A percentile compares a stretch with the other conserved stretches of the same genome.
Evolutionary conservation across 225 moss, liverwort and hornwort species (phyloP).

Genomic region (Takakia lepidozioides): DNA sequence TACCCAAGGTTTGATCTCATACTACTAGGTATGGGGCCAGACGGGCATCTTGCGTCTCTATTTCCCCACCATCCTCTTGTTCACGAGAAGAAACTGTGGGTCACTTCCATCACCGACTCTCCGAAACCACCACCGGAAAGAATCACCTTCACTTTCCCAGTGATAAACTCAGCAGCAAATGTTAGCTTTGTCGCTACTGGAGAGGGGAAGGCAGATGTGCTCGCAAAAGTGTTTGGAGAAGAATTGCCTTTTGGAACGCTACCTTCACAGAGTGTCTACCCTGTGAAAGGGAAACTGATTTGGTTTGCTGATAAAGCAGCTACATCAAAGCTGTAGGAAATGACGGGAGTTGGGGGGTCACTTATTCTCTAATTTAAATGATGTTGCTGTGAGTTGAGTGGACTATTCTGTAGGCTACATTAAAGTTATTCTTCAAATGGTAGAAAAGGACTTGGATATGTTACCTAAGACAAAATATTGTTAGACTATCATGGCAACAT

Average conservation of each 20-base stretch:
- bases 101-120: slow-evolving; percentile 81
- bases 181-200: slow-evolving; percentile 80
- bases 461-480: too few species aligned
- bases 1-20: slow-evolving; percentile 87
- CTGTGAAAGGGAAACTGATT: slow-evolving; percentile 63
- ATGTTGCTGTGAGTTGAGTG: too few species aligned
- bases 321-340: slow-evolving; percentile 35
- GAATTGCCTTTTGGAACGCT: slow-evolving; percentile 77
- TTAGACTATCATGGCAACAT: too few species aligned
- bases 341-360: too few species aligned
- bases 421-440: too few species aligned
- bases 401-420: too few species aligned
- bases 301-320: slow-evolving; percentile 90
- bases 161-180: slow-evolving; percentile 83
- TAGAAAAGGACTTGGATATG: too few species aligned
- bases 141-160: slow-evolving; percentile 89
- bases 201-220: slow-evolving; percentile 76
- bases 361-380: too few species aligned
- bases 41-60: slow-evolving; percentile 89
- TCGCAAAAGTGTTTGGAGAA: slow-evolving; percentile 67
- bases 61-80: slow-evolving; percentile 88
- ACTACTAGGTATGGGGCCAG: slow-evolving; percentile 92
- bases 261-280: slow-evolving; percentile 80
- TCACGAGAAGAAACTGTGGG: slow-evolving; percentile 61
- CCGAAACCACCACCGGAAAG: slow-evolving; percentile 91